Conservation (phyloP, 768 basidiomycete genomes). For the Agaricus blazei region DNA sequence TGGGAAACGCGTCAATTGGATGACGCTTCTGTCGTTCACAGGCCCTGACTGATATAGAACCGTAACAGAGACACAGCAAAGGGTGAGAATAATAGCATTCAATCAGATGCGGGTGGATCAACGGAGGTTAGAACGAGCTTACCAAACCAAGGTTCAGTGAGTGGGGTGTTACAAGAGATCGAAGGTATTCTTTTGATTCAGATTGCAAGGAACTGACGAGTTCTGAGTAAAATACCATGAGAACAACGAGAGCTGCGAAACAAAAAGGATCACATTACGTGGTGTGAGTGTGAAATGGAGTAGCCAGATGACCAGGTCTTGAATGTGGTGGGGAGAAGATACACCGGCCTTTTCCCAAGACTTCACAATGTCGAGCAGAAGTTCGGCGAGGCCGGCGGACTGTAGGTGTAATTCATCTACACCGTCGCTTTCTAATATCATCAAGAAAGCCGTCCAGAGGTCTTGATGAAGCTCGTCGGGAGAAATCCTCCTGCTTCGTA, state of each 20-base stretch:
- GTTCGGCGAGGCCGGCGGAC: slow-evolving; percentile 32
- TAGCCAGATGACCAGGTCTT: slow-evolving; percentile 32
- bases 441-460: slow-evolving; percentile 53
- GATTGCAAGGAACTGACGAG: slow-evolving; percentile 1
- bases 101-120: not conserved
- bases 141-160: not conserved
- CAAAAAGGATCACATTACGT: slow-evolving; percentile 24
- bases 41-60: not conserved
- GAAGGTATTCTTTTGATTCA: not conserved
- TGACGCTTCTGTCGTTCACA: not conserved
- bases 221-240: slow-evolving; percentile 4
- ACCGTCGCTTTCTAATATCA: slow-evolving; percentile 54
- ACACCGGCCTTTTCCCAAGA: slow-evolving; percentile 7
- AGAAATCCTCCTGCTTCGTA: slow-evolving; percentile 31
- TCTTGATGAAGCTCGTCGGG: slow-evolving; percentile 31
- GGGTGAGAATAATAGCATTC: not conserved
- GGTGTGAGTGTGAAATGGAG: slow-evolving; percentile 34
- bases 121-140: not conserved
- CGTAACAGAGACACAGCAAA: not conserved
- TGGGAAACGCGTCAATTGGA: not conserved
- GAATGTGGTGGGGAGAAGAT: slow-evolving; percentile 16
- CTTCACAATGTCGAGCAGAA: slow-evolving; percentile 26
- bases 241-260: slow-evolving; percentile 4
- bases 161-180: not conserved
- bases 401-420: slow-evolving; percentile 43